Conservation (phyloP, 2,329 filamentous ascomycete genomes). For the Verticillium zaregamsianum region DNA sequence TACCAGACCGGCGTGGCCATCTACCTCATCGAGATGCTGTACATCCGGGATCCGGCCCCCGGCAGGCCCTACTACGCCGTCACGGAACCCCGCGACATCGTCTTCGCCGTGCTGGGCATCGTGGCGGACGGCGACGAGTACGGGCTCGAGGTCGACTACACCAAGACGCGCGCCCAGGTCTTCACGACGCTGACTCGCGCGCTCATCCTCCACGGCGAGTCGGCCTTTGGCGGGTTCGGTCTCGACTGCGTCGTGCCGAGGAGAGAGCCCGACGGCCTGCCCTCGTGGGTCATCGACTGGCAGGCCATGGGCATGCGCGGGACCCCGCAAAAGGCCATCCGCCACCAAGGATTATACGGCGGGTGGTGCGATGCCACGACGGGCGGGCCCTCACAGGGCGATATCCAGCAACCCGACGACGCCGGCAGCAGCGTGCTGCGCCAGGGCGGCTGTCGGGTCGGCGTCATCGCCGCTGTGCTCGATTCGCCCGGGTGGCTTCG, state of each 20-base stretch:
- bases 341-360: background rate
- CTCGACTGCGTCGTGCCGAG: constrained; percentile 10
- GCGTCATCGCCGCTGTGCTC: background rate
- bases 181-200: constrained; percentile 10
- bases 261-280: background rate
- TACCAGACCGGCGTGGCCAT: background rate
- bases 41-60: background rate
- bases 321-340: background rate
- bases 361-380: background rate
- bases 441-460: constrained; percentile 1
- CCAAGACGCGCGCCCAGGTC: background rate
- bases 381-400: accelerated
- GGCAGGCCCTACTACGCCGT: constrained; percentile 12
- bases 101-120: constrained; percentile 13
- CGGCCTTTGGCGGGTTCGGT: background rate
- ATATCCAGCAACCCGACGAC: background rate
- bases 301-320: constrained; percentile 2
- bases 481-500: background rate
- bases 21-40: constrained; percentile 4
- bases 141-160: constrained; percentile 7
- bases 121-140: constrained; percentile 5
- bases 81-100: constrained; percentile 16
- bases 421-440: background rate
- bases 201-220: background rate
- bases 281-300: constrained; percentile 15